A percentile compares a stretch with the other conserved stretches of the same genome.
These are phyloP conservation scores for Blastocystis sp. DNA, from an alignment of 352 stramenopile genomes.

Conservation along the genomic window DNA sequence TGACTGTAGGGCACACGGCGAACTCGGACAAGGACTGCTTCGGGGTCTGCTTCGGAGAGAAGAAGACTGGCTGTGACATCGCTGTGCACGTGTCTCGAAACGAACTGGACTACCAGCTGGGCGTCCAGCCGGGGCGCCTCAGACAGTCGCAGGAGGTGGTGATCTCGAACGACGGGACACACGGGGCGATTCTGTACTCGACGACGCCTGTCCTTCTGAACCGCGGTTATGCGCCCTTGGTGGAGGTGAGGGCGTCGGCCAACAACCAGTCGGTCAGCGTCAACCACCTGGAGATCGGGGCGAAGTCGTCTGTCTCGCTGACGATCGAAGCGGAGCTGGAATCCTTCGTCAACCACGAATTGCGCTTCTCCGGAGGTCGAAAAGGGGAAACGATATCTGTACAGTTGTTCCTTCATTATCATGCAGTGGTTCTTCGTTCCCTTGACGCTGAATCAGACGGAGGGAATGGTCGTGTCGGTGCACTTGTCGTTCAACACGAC, in stretches of 20 bases:
- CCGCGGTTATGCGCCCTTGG: not conserved
- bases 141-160: not conserved
- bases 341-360: not conserved
- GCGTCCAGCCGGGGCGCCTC: not conserved
- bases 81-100: not conserved
- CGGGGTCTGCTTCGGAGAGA: not conserved
- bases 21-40: conserved; percentile 23
- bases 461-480: not conserved
- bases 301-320: not conserved
- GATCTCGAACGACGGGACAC: not conserved
- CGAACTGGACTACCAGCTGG: not conserved
- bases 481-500: not conserved
- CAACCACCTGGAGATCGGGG: not conserved
- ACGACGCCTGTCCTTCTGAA: not conserved
- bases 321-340: not conserved
- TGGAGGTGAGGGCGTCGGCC: not conserved
- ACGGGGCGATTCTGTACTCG: not conserved
- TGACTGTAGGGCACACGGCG: not conserved
- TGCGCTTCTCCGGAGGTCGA: not conserved
- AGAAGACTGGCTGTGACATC: not conserved
- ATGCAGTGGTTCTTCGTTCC: not conserved
- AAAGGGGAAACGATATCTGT: not conserved
- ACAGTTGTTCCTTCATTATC: not conserved
- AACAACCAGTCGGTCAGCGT: not conserved
- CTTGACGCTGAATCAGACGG: not conserved